phyloP scores from a whole-genome alignment of 768 basidiomycete species.

The Mycena maculata region DNA sequence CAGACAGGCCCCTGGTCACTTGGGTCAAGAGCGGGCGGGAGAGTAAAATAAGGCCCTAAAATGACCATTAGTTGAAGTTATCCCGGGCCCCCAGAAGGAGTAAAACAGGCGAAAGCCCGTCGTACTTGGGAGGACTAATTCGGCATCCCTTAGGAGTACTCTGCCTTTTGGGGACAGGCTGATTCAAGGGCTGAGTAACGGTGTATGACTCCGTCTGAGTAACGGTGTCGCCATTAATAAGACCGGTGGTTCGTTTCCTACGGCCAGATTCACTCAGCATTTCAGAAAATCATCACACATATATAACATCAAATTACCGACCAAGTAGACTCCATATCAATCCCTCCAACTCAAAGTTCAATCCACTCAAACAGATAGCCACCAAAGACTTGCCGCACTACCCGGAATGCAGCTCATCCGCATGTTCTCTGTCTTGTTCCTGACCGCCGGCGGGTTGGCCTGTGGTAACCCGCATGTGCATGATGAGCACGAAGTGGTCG shows the following conservation, averaged over 20 bases:
- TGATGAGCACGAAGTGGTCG: constrained; percentile 19
- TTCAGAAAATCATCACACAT: constrained; percentile 6
- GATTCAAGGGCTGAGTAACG: constrained; percentile 20
- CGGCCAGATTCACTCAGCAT: constrained; percentile 7
- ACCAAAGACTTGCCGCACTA: not conserved
- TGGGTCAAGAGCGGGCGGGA: constrained; percentile 5
- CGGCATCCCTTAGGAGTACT: constrained; percentile 5
- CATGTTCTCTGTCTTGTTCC: constrained; percentile 18
- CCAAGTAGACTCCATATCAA: constrained; percentile 14
- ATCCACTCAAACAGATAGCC: constrained; percentile 16
- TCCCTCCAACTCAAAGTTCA: constrained; percentile 13
- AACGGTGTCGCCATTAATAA: not conserved
- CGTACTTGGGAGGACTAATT: constrained; percentile 6
- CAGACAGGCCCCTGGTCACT: constrained; percentile 11
- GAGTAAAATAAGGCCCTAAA: constrained; percentile 5
- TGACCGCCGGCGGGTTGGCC: constrained; percentile 11
- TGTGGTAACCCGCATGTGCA: constrained; percentile 10
- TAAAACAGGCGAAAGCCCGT: constrained; percentile 3
- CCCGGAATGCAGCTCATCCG: constrained; percentile 18
- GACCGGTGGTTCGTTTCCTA: constrained; percentile 4
- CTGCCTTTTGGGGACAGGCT: constrained; percentile 17
- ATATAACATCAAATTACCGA: constrained; percentile 7
- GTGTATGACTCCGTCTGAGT: constrained; percentile 6
- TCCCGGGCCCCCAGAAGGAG: constrained; percentile 4
- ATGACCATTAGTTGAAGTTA: constrained; percentile 11